A percentile compares a stretch with the other conserved stretches of the same genome.
Evolutionary conservation across 768 basidiomycete species (phyloP).

Genomic region (Coprinopsis strossmayeri): DNA sequence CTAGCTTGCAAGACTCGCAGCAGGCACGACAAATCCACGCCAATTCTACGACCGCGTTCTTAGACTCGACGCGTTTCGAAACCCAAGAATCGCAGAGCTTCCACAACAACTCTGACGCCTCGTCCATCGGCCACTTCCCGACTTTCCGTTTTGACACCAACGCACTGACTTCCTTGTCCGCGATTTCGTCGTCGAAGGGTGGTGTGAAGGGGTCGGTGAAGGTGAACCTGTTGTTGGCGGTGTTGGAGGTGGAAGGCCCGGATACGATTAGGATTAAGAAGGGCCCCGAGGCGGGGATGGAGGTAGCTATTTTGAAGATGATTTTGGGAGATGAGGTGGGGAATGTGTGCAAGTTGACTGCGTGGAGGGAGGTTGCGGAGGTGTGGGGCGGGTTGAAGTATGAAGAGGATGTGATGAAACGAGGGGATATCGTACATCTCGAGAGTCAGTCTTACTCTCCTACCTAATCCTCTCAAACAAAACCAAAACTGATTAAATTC

Average conservation of each 20-base stretch:
- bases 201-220: conserved; percentile 36
- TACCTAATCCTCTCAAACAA: neutral
- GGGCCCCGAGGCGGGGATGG: conserved; percentile 62
- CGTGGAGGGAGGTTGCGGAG: conserved; percentile 75
- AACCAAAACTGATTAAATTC: neutral
- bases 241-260: conserved; percentile 73
- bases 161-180: conserved; percentile 45
- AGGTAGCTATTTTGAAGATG: conserved; percentile 61
- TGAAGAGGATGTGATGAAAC: conserved; percentile 40
- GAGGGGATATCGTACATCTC: conserved; percentile 67
- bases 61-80: conserved; percentile 12
- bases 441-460: conserved; percentile 45
- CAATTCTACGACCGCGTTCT: neutral
- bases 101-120: conserved; percentile 58
- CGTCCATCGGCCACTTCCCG: conserved; percentile 70
- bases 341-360: conserved; percentile 62
- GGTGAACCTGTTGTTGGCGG: conserved; percentile 54
- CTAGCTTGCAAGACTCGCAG: too few relatives aligned
- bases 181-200: conserved; percentile 22
- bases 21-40: too few relatives aligned
- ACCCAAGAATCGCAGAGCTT: conserved; percentile 32
- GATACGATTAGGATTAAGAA: conserved; percentile 61
- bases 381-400: conserved; percentile 51
- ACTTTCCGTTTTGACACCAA: conserved; percentile 69
- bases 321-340: conserved; percentile 72